A percentile compares a stretch with the other conserved stretches of the same genome.
Evolutionary conservation across 106 monocot species (phyloP).

Genomic region (Gastrodia elata): DNA sequence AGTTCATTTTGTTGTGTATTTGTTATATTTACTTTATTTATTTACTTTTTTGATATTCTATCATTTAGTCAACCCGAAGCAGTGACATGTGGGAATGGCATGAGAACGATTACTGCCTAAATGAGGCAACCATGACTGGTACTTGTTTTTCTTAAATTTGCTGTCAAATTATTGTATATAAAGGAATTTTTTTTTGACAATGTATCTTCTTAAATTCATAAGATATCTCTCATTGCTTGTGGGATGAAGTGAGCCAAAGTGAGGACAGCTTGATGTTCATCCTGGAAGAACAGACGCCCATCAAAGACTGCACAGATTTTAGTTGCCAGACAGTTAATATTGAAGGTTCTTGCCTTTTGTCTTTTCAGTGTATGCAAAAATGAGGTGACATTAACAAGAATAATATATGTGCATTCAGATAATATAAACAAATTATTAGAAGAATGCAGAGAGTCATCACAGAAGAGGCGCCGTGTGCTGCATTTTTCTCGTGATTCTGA

Average conservation of each 20-base stretch:
- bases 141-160: conserved; percentile 4
- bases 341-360: conserved; percentile 30
- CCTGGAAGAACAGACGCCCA: conserved; percentile 78
- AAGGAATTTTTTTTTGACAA: conserved; percentile 1
- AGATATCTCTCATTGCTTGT: conserved; percentile 41
- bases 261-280: conserved; percentile 47
- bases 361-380: neutral
- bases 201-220: neutral
- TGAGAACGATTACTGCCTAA: conserved; percentile 46
- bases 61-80: conserved; percentile 6
- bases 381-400: neutral
- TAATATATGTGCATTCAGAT: conserved; percentile 29
- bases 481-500: conserved; percentile 46
- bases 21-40: neutral
- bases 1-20: neutral
- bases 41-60: neutral
- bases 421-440: conserved; percentile 28
- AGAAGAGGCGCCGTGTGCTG: conserved; percentile 84
- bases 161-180: neutral
- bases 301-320: conserved; percentile 65
- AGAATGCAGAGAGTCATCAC: conserved; percentile 41
- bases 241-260: conserved; percentile 48
- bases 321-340: conserved; percentile 17
- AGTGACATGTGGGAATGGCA: conserved; percentile 69
- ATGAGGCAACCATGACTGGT: conserved; percentile 29